Conservation (phyloP, 345 rosid species). For the Erysimum cheiranthoides region DNA sequence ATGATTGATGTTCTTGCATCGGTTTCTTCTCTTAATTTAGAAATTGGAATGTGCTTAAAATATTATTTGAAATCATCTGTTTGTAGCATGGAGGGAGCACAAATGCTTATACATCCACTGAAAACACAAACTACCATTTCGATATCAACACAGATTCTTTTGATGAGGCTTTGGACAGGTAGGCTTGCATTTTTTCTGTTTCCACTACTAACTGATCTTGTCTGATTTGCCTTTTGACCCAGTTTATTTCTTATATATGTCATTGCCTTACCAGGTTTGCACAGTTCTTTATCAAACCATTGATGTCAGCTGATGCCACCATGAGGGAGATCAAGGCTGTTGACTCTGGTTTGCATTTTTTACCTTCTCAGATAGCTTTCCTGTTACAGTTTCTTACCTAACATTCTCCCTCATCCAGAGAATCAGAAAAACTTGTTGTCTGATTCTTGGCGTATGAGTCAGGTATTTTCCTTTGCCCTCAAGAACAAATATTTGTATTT, state of each 20-base stretch:
- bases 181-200: not conserved
- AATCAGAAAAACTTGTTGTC: constrained; percentile 79
- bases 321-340: constrained; percentile 89
- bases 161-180: constrained; percentile 91
- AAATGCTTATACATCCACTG: constrained; percentile 77
- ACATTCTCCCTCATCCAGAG: constrained; percentile 55
- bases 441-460: constrained; percentile 76
- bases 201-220: not conserved
- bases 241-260: constrained; percentile 28
- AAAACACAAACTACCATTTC: constrained; percentile 72
- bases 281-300: constrained; percentile 86
- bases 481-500: not conserved
- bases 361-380: not conserved
- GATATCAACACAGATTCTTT: constrained; percentile 70
- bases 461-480: constrained; percentile 51
- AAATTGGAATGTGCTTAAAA: not conserved
- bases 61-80: not conserved
- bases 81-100: constrained; percentile 83
- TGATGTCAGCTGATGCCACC: constrained; percentile 92
- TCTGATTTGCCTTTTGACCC: constrained; percentile 16
- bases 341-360: constrained; percentile 71
- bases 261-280: constrained; percentile 61
- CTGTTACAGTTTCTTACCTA: not conserved
- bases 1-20: constrained; percentile 5
- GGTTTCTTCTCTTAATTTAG: constrained; percentile 3